Conservation (phyloP, 1,139 yeast species). For the Arxiozyma slooffiae region DNA sequence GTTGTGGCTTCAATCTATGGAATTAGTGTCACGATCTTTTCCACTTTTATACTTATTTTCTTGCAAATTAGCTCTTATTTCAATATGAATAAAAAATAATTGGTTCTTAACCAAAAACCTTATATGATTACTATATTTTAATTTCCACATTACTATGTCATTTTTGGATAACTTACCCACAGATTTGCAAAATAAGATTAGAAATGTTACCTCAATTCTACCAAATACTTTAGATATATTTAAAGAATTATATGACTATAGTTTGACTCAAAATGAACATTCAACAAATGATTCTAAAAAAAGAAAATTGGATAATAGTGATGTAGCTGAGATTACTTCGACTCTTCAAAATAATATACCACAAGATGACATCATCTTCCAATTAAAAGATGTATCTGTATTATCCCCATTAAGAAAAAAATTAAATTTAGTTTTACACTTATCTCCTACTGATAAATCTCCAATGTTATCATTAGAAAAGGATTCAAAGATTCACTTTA, state of each 20-base stretch:
- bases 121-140: too few species aligned
- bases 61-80: too few species aligned
- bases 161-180: constrained; percentile 17
- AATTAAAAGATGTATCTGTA: constrained; percentile 39
- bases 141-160: neutral
- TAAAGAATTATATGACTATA: constrained; percentile 21
- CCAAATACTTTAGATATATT: constrained; percentile 20
- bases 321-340: neutral
- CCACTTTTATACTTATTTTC: too few species aligned
- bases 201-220: constrained; percentile 13
- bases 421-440: constrained; percentile 28
- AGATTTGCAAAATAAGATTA: constrained; percentile 21
- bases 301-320: constrained; percentile 1
- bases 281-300: constrained; percentile 4
- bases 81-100: too few species aligned
- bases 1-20: too few species aligned
- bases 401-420: constrained; percentile 46
- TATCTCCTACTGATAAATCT: constrained; percentile 24
- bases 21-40: too few species aligned
- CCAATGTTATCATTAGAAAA: constrained; percentile 37
- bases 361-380: constrained; percentile 31
- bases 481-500: constrained; percentile 30
- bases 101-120: too few species aligned
- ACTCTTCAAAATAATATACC: neutral
- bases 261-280: constrained; percentile 1